Base-by-base conservation (phyloP, 2,329 filamentous ascomycete species). In the Trichoderma lentiforme region DNA sequence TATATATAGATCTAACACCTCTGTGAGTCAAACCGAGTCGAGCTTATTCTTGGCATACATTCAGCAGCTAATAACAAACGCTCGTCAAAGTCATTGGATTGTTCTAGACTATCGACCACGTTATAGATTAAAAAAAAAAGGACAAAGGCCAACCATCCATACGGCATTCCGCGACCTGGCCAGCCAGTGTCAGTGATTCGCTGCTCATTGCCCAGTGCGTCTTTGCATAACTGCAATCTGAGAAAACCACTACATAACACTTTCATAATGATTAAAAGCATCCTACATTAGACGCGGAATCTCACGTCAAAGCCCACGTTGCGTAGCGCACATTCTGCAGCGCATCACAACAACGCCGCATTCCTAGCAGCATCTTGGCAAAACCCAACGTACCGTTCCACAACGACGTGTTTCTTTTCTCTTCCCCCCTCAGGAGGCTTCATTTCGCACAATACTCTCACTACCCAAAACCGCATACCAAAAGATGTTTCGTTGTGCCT, bases 381-480 rank as follows among this genome's bases (percentile, higher is more conserved):
- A 26, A 34, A 26, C 3, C 30, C 3, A 66, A 9, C 63, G 21
- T 51, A 3, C 14, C 21, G 9, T 69, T 11, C 14, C 36, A 26
- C 47, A 61, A 61, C 21, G 24, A 12, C 34, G 24, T 58, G 18
- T 28, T 53, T 34, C 24, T 36, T 36, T 21, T 7, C 6, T 12
- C 18, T 18, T 6, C 5, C 21, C 24, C 7, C 15, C 6, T 57
- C 24, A 39, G 8, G 15, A 67, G 18, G 1, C 15, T 34, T 15
- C 64, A 24, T 43, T 26, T 3, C 70, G 57, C 24, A 51, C 26
- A n/a, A 68, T 64, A 58, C 58, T 72, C 24, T 67, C 58, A 12
- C 30, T 70, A 11, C 68, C 68, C 53, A 71, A 61, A 11, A 71
- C 60, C 15, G 53, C 62, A 47, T 73, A 71, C 68, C 71, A 71